Evolutionary conservation across 176 grass and related monocot species (phyloP).

Genomic region (Guadua angustifolia): DNA sequence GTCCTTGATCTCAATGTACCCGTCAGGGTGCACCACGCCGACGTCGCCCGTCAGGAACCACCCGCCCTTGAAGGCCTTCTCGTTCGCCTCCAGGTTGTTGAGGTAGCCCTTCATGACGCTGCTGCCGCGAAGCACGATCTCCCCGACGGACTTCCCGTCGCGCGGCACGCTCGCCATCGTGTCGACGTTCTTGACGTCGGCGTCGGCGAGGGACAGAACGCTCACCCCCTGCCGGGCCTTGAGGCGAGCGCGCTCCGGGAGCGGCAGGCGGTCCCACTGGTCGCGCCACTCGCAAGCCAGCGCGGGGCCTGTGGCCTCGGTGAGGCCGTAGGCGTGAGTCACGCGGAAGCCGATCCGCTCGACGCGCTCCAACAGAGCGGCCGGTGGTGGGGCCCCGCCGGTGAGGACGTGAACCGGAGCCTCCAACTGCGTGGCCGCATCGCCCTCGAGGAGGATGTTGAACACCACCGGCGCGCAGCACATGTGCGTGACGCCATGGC

Average conservation of each 20-base stretch:
- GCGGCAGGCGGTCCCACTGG: conserved; percentile 61
- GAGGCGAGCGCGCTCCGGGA: conserved; percentile 51
- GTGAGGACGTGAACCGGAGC: conserved; percentile 54
- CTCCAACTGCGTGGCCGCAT: background rate
- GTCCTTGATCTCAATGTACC: conserved; percentile 89
- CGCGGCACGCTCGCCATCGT: conserved; percentile 53
- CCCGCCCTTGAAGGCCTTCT: conserved; percentile 43
- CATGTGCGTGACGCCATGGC: conserved; percentile 67
- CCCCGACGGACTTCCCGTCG: conserved; percentile 58
- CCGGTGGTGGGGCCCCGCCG: conserved; percentile 64
- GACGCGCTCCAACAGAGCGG: conserved; percentile 55
- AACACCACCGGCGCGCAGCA: conserved; percentile 75
- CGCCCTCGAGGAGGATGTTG: conserved; percentile 63
- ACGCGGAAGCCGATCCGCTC: conserved; percentile 63
- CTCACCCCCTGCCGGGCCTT: conserved; percentile 74
- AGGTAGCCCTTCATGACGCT: conserved; percentile 84
- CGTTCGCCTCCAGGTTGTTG: conserved; percentile 60
- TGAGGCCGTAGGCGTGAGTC: conserved; percentile 76
- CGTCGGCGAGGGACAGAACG: conserved; percentile 61
- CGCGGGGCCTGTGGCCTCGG: conserved; percentile 68
- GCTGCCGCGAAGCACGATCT: conserved; percentile 71
- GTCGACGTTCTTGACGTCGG: conserved; percentile 57
- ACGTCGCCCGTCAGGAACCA: conserved; percentile 83
- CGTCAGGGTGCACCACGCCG: conserved; percentile 73
- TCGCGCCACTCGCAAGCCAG: conserved; percentile 77